Percentiles rank a stretch among this genome's conserved stretches.
phyloP scores from a whole-genome alignment of 176 grass and related monocot genomes.

The Cenchrus americanus region DNA sequence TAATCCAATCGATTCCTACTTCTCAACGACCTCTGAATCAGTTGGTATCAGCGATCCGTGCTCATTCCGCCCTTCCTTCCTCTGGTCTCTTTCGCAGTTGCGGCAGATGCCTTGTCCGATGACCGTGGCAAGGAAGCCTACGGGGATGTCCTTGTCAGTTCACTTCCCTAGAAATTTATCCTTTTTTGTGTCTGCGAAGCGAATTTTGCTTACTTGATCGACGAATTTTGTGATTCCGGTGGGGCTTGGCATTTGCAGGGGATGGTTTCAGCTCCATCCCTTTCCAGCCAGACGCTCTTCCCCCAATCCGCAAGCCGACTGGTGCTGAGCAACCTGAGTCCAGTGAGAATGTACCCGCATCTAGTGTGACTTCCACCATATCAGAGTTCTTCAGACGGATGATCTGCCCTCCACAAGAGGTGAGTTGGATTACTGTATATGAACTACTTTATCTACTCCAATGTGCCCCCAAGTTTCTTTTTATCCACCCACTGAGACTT shows the following conservation, averaged over 20 bases:
- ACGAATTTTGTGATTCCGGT: background rate
- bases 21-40: background rate
- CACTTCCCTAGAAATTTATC: background rate
- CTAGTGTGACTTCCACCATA: slow-evolving; percentile 39
- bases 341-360: slow-evolving; percentile 1
- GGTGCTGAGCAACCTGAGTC: slow-evolving; percentile 42
- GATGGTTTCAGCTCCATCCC: slow-evolving; percentile 78
- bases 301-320: slow-evolving; percentile 38
- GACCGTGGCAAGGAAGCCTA: slow-evolving; percentile 77
- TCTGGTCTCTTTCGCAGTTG: slow-evolving; percentile 43
- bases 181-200: background rate
- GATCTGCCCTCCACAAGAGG: slow-evolving; percentile 59
- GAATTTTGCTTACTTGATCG: background rate
- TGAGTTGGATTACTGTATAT: slow-evolving; percentile 38
- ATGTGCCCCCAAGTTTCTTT: background rate
- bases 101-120: slow-evolving; percentile 63
- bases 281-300: slow-evolving; percentile 68
- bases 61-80: background rate
- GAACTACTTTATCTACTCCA: background rate
- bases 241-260: slow-evolving; percentile 52
- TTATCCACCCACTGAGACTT: background rate
- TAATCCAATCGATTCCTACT: background rate
- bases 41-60: background rate
- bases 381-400: slow-evolving; percentile 63
- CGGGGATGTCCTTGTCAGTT: slow-evolving; percentile 74